Percentiles rank a stretch among this genome's conserved stretches.
phyloP scores from a whole-genome alignment of 2,329 filamentous ascomycete genomes.

The Uncinocarpus reesii region DNA sequence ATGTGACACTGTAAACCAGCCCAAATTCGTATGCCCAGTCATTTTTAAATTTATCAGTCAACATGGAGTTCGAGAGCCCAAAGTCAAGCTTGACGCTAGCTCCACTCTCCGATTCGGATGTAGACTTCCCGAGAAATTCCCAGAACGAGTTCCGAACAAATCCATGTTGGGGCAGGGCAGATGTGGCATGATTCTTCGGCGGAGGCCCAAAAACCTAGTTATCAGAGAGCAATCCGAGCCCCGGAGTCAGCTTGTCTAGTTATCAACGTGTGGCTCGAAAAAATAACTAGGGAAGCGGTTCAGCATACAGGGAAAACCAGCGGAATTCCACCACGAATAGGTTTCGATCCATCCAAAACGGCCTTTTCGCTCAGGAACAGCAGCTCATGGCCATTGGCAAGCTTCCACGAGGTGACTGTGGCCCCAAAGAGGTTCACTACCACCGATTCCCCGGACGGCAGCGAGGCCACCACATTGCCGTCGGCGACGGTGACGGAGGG shows the following conservation, averaged over 20 bases:
- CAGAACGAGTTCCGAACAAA: slow-evolving; percentile 47
- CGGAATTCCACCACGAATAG: slow-evolving; percentile 83
- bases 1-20: slow-evolving; percentile 83
- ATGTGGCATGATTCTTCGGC: slow-evolving; percentile 65
- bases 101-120: slow-evolving; percentile 53
- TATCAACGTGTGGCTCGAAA: no score
- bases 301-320: slow-evolving; percentile 76
- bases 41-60: slow-evolving; percentile 57
- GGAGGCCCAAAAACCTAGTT: slow-evolving; percentile 69
- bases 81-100: slow-evolving; percentile 88
- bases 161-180: slow-evolving; percentile 62
- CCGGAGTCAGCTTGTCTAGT: no score
- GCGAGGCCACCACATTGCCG: slow-evolving; percentile 63
- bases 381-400: slow-evolving; percentile 65
- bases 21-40: slow-evolving; percentile 83
- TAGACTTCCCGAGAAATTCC: slow-evolving; percentile 88
- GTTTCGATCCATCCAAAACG: slow-evolving; percentile 73
- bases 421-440: slow-evolving; percentile 83
- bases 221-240: neutral
- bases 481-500: slow-evolving; percentile 67
- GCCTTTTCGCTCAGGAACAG: slow-evolving; percentile 75
- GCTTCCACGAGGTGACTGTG: slow-evolving; percentile 89
- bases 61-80: slow-evolving; percentile 64
- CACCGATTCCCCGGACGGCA: slow-evolving; percentile 78
- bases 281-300: no score